Base-by-base conservation (phyloP, 495 filamentous ascomycete species). In the Bombardia bombarda region DNA sequence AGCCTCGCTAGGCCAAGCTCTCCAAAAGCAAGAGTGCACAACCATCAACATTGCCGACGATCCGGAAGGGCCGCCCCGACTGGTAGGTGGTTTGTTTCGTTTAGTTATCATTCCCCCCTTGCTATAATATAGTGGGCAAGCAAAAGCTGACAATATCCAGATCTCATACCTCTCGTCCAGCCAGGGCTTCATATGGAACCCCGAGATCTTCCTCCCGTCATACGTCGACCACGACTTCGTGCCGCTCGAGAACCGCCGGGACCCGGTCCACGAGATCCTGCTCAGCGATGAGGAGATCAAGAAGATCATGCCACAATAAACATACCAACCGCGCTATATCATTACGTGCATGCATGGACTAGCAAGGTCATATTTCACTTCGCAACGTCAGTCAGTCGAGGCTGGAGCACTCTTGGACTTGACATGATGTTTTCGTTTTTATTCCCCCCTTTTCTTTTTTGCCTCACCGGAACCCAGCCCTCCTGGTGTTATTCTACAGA, bases 121-220 rank as follows among this genome's bases (percentile, higher is more conserved):
- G n/a, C n/a, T n/a, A n/a, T 38, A 22, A 5, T 33, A 7, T 1
- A 32, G 16, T 6, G 35, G 7, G 24, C 14, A 30, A 37, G 36
- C n/a, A n/a, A n/a, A n/a, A n/a, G n/a, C n/a, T n/a, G n/a, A n/a
- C n/a, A n/a, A n/a, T n/a, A n/a, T n/a, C n/a, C n/a, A 84, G 80
- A 81, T 85, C 44, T 81, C 80, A 7, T 85, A 82, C 55, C 74
- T 85, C 32, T 72, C 78, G 42, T 75, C 77, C 4, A 79, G 73
- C 46, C 81, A 85, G 58, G 81, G 81, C 34, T 85, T 82, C 53
- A 73, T 78, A 16, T 85, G 81, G 81, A 85, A 84, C 59, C 80
- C 80, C 58, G 74, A 78, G 50, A 69, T 77, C 51, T 78, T 78
- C 56, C 60, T 78, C 3, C 73, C 74, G 0, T 77, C 74, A 6